Base-by-base conservation (phyloP, 768 basidiomycete species). In the Serendipita sp. region DNA sequence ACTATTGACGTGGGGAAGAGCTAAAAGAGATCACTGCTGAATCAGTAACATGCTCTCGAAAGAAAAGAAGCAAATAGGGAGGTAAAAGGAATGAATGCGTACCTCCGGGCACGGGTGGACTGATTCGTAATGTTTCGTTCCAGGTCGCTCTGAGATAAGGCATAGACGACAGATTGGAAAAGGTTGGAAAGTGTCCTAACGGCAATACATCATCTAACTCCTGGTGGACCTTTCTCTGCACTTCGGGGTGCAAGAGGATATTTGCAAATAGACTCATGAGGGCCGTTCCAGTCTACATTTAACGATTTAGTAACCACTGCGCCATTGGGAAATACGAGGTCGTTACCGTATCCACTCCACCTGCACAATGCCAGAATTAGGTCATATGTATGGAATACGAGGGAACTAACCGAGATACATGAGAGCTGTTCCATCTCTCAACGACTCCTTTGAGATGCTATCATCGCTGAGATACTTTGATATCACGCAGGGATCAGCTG, bases 201-300 rank as follows among this genome's bases (percentile, higher is more conserved):
- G 38, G 38, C 13, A 41, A 41, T 41, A 41, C 38, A 41, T 4
- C 5, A 41, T 79, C 70, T 3, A 72, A 35, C 66, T 72, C 71
- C 1, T 34, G 15, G 56, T 70, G 68, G 10, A 69, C 71, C 18
- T 67, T 67, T 3, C 60, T 60, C 53, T 64, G 48, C 2, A 58
- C 65, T 1, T 69, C 65, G 3, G 70, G 70, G 45, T 69, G 64
- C 16, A 69, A 44, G 11, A 69, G 65, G 67, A 70, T 69, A 69
- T 34, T 73, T 74, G 46, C 72, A 28, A 60, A 8, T 3, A 60
- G n/a, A 35, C 35, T 30, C 16, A 60, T 24, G 56, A 60, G 16
- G 8, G 56, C 56, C 16, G 56, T 60, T 32, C 16, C 35, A 32
- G 56, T 60, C 56, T 60, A 37, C 35, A 37, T 18, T 60, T 13